Evolutionary conservation across 2,329 filamentous ascomycete species (phyloP).

Genomic region (Xylariaceae sp.): DNA sequence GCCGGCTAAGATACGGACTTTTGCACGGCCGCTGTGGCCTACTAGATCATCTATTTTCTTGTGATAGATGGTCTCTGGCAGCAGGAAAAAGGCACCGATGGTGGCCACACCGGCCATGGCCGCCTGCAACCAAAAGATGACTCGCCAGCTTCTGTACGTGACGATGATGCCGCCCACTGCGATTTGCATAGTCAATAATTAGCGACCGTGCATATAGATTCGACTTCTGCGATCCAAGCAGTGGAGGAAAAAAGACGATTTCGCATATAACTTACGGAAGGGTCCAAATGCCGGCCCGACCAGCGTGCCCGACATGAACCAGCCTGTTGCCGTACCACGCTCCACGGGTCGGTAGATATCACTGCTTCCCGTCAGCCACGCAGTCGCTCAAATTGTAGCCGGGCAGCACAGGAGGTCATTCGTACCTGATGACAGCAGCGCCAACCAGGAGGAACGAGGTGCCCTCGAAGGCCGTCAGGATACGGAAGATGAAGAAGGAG

Average conservation of each 20-base stretch:
- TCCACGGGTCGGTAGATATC: slow-evolving; percentile 60
- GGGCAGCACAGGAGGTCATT: slow-evolving; percentile 4
- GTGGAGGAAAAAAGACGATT: too few relatives aligned
- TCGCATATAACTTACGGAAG: too few relatives aligned
- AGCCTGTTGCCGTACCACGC: slow-evolving; percentile 64
- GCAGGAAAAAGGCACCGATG: slow-evolving; percentile 54
- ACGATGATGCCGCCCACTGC: slow-evolving; percentile 73
- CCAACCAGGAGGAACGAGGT: slow-evolving; percentile 69
- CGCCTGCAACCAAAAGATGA: slow-evolving; percentile 72
- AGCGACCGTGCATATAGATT: too few relatives aligned
- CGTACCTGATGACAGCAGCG: slow-evolving; percentile 56
- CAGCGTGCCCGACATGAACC: slow-evolving; percentile 64
- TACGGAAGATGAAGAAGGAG: slow-evolving; percentile 66
- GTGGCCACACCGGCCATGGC: slow-evolving; percentile 55
- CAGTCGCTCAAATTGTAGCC: too few relatives aligned
- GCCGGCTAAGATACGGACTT: slow-evolving; percentile 46
- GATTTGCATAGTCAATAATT: too few relatives aligned
- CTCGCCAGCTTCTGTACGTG: slow-evolving; percentile 64
- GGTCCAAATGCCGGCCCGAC: slow-evolving; percentile 65
- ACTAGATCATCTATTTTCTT: slow-evolving; percentile 55
- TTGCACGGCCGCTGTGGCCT: slow-evolving; percentile 41
- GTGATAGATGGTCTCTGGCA: slow-evolving; percentile 66
- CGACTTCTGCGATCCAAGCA: too few relatives aligned
- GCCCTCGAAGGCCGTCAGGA: slow-evolving; percentile 67
- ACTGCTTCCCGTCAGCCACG: too few relatives aligned